A percentile compares a stretch with the other conserved stretches of the same genome.
phyloP scores from a whole-genome alignment of 441 rosid genomes.

The Arabidopsis hybrid region DNA sequence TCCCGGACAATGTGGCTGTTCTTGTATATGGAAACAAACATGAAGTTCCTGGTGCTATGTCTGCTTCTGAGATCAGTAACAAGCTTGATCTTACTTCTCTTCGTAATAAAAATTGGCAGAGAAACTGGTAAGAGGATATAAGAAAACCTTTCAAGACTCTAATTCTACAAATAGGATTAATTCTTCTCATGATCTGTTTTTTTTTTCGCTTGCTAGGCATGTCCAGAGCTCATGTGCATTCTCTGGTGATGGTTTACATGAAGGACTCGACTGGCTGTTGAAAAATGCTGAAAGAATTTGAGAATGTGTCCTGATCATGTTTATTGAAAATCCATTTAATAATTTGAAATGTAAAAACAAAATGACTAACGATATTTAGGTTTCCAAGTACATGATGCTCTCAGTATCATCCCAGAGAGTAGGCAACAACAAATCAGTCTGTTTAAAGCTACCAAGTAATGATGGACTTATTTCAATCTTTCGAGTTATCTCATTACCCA shows the following conservation, averaged over 20 bases:
- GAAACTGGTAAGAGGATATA: constrained; percentile 34
- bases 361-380: too few species aligned
- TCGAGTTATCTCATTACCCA: too few species aligned
- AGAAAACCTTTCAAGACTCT: neutral
- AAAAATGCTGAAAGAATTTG: constrained; percentile 58
- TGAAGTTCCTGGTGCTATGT: constrained; percentile 46
- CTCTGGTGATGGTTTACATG: constrained; percentile 80
- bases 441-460: too few species aligned
- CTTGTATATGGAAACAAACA: constrained; percentile 47
- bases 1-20: constrained; percentile 38
- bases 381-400: too few species aligned
- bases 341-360: too few species aligned
- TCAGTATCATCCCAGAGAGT: too few species aligned
- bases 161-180: neutral
- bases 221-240: constrained; percentile 90
- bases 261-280: constrained; percentile 90
- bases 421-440: too few species aligned
- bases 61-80: constrained; percentile 54
- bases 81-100: constrained; percentile 52
- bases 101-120: constrained; percentile 40
- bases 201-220: constrained; percentile 59
- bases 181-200: neutral
- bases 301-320: neutral
- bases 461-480: too few species aligned
- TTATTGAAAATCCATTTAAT: too few species aligned